phyloP scores from a whole-genome alignment of 1,139 yeast species.

The Candida neerlandica region DNA sequence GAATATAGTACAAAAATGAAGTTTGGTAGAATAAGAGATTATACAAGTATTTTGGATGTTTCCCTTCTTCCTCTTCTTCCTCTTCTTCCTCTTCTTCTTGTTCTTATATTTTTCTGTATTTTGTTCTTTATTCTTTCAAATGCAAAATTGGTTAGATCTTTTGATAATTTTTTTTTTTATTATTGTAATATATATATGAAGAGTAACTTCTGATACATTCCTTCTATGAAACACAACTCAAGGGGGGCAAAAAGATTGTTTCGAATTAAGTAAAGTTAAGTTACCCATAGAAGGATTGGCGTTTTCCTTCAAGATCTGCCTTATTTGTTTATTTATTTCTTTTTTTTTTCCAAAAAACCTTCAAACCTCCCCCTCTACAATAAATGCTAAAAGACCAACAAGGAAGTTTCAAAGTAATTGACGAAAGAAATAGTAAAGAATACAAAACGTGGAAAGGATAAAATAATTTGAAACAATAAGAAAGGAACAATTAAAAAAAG shows the following conservation, averaged over 20 bases:
- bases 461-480: too few species aligned
- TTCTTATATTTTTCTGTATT: too few species aligned
- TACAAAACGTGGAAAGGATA: background rate
- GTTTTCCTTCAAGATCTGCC: background rate
- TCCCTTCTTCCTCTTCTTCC: background rate
- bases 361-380: too few species aligned
- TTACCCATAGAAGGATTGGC: background rate
- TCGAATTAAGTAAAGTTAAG: background rate
- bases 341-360: too few species aligned
- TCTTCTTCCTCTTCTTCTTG: background rate
- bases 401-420: too few species aligned
- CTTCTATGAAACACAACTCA: conserved; percentile 2
- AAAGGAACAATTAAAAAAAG: too few species aligned
- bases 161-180: background rate
- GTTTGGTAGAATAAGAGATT: too few species aligned
- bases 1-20: too few species aligned
- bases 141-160: background rate
- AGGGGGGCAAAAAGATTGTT: background rate
- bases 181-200: too few species aligned
- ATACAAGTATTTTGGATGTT: background rate
- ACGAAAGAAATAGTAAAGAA: background rate
- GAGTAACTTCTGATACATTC: background rate
- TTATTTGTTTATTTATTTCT: too few species aligned
- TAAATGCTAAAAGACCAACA: too few species aligned
- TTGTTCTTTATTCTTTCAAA: background rate